phyloP scores from a whole-genome alignment of 1,284 basidiomycete genomes.

The Afroboletus lepidellus region DNA sequence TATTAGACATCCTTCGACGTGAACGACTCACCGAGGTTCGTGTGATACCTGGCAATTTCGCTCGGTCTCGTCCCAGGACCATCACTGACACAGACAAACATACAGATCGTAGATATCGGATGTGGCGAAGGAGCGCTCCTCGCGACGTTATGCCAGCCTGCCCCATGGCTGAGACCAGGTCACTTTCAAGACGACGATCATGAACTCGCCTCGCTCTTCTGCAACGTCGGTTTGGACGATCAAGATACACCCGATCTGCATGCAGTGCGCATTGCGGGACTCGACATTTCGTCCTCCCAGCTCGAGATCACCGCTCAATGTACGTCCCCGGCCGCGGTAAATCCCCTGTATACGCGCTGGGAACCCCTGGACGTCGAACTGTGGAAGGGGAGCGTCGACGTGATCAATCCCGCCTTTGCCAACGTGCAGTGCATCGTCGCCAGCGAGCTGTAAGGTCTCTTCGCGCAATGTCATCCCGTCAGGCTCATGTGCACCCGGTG shows the following conservation, averaged over 20 bases:
- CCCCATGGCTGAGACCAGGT: slow-evolving; percentile 55
- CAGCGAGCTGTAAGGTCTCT: slow-evolving; percentile 73
- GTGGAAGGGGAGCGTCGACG: slow-evolving; percentile 82
- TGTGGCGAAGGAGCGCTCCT: slow-evolving; percentile 79
- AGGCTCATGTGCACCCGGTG: slow-evolving; percentile 6
- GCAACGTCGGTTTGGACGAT: slow-evolving; percentile 33
- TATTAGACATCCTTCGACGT: slow-evolving; percentile 59
- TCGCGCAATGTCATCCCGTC: slow-evolving; percentile 1
- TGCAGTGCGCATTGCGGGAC: slow-evolving; percentile 55
- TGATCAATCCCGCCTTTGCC: slow-evolving; percentile 72
- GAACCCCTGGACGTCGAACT: slow-evolving; percentile 70
- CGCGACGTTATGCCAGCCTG: slow-evolving; percentile 65
- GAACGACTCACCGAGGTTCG: slow-evolving; percentile 59
- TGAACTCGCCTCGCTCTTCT: slow-evolving; percentile 25
- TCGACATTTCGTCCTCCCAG: slow-evolving; percentile 59
- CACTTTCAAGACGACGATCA: slow-evolving; percentile 27
- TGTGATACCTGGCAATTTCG: slow-evolving; percentile 1
- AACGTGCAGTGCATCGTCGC: slow-evolving; percentile 82
- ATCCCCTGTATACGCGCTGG: slow-evolving; percentile 56
- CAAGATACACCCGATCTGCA: slow-evolving; percentile 60
- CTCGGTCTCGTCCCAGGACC: neutral
- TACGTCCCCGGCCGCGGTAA: slow-evolving; percentile 40
- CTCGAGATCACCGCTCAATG: slow-evolving; percentile 51
- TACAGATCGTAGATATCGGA: slow-evolving; percentile 74
- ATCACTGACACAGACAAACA: slow-evolving; percentile 1